Evolutionary conservation across 2,329 filamentous ascomycete species (phyloP).

Genomic region (Alternaria conjuncta): DNA sequence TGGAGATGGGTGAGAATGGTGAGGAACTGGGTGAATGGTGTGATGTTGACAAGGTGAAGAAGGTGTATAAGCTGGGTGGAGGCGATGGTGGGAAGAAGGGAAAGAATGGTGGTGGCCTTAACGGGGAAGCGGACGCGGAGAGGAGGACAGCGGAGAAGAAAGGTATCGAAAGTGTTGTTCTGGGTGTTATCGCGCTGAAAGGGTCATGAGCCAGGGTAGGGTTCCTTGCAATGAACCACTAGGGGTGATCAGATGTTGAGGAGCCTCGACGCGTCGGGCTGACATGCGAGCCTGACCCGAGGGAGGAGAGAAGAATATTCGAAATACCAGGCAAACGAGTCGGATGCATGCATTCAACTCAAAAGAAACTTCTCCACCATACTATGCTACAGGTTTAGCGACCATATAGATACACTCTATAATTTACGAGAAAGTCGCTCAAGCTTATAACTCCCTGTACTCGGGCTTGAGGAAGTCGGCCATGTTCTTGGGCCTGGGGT

Average conservation of each 20-base stretch:
- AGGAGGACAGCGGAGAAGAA: slow-evolving; percentile 52
- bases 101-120: slow-evolving; percentile 42
- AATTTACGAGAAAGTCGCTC: slow-evolving; percentile 17
- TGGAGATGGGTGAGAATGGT: slow-evolving; percentile 26
- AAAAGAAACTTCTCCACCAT: slow-evolving; percentile 29
- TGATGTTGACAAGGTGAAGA: slow-evolving; percentile 69
- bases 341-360: slow-evolving; percentile 6
- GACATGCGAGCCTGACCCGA: background rate
- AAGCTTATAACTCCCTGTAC: slow-evolving; percentile 72
- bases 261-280: background rate
- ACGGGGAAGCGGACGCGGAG: slow-evolving; percentile 29
- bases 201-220: slow-evolving; percentile 53
- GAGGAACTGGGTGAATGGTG: slow-evolving; percentile 59
- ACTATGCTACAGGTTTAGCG: slow-evolving; percentile 44
- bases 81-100: slow-evolving; percentile 54
- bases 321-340: background rate
- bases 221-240: background rate
- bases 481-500: slow-evolving; percentile 85
- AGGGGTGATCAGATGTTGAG: background rate
- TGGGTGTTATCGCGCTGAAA: slow-evolving; percentile 80
- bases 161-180: slow-evolving; percentile 71
- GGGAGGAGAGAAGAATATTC: background rate
- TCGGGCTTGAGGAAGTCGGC: slow-evolving; percentile 95
- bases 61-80: slow-evolving; percentile 81
- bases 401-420: slow-evolving; percentile 39